These are phyloP conservation scores for Farysia itapuensis DNA, from an alignment of 1,284 basidiomycete genomes.

Conservation along the genomic window DNA sequence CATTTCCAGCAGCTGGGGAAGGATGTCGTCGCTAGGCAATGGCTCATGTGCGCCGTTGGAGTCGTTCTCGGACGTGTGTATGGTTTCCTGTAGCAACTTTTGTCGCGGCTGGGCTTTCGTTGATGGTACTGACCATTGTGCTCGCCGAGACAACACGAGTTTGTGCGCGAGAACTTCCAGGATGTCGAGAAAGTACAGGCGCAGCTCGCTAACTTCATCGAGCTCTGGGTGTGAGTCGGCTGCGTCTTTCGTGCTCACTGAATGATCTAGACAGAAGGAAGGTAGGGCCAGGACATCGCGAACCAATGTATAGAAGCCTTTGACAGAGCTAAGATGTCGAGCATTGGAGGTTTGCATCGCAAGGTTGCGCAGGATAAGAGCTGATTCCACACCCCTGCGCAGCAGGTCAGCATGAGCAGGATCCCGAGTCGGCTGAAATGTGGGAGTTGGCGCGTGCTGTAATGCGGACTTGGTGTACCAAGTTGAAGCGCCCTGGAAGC, in stretches of 20 bases:
- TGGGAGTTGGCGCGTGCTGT: not conserved
- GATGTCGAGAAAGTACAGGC: slow-evolving; percentile 51
- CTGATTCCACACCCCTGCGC: slow-evolving; percentile 44
- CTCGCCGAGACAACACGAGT: slow-evolving; percentile 34
- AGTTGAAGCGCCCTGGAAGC: slow-evolving; percentile 15
- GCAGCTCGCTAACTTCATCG: slow-evolving; percentile 47
- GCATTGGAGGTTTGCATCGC: slow-evolving; percentile 25
- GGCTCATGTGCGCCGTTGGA: slow-evolving; percentile 1
- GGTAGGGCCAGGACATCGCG: slow-evolving; percentile 30
- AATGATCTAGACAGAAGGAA: not conserved
- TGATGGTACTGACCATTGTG: slow-evolving; percentile 1
- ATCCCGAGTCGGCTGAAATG: slow-evolving; percentile 12
- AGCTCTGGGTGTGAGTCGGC: slow-evolving; percentile 39
- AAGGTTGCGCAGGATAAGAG: slow-evolving; percentile 48
- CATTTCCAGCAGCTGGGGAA: slow-evolving; percentile 34
- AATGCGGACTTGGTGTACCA: not conserved
- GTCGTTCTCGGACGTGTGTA: too few relatives aligned
- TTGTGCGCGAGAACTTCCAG: slow-evolving; percentile 40
- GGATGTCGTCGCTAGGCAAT: slow-evolving; percentile 33
- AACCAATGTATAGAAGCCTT: slow-evolving; percentile 25
- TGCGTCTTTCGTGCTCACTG: not conserved
- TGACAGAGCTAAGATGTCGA: slow-evolving; percentile 12
- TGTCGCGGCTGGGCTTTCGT: too few relatives aligned
- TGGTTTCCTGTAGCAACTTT: not conserved
- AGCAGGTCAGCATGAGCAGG: slow-evolving; percentile 37